These are phyloP conservation scores for Zygosaccharomyces bisporus DNA, from an alignment of 805 yeast species.

Conservation along the genomic window DNA sequence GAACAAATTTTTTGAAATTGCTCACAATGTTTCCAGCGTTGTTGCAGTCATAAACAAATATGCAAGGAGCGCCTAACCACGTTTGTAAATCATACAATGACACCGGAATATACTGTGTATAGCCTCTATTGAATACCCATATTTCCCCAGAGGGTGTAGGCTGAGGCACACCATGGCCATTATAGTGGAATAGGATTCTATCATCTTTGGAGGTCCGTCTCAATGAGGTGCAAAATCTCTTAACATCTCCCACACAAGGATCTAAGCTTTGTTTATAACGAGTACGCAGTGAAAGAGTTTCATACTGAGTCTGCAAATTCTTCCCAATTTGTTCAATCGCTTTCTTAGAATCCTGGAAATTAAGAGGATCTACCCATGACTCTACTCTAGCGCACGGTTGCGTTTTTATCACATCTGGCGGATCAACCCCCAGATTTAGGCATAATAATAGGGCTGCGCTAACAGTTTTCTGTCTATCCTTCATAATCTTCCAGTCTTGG, in stretches of 20 bases:
- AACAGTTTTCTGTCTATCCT: conserved; percentile 87
- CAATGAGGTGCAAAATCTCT: conserved; percentile 82
- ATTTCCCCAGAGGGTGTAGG: conserved; percentile 96
- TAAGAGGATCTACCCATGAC: conserved; percentile 89
- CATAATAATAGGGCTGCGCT: conserved; percentile 90
- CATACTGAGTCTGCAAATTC: conserved; percentile 81
- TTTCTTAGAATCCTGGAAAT: conserved; percentile 78
- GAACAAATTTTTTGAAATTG: conserved; percentile 85
- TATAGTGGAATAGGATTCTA: conserved; percentile 87
- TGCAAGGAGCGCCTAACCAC: conserved; percentile 97
- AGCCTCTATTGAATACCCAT: conserved; percentile 97
- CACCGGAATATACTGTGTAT: conserved; percentile 96
- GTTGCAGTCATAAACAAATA: conserved; percentile 90
- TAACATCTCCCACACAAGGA: conserved; percentile 93
- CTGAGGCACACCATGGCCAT: conserved; percentile 98
- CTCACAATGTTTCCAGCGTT: conserved; percentile 90
- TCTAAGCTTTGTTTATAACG: conserved; percentile 88
- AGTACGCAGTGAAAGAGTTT: conserved; percentile 79
- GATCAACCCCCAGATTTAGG: conserved; percentile 90
- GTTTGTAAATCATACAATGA: conserved; percentile 91
- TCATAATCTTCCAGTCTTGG: conserved; percentile 86
- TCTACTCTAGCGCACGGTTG: conserved; percentile 90
- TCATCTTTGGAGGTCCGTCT: conserved; percentile 92
- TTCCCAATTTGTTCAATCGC: conserved; percentile 91
- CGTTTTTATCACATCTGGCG: conserved; percentile 91